phyloP scores from a whole-genome alignment of 108 stramenopile species.

The Halocafeteria seosinensis region DNA sequence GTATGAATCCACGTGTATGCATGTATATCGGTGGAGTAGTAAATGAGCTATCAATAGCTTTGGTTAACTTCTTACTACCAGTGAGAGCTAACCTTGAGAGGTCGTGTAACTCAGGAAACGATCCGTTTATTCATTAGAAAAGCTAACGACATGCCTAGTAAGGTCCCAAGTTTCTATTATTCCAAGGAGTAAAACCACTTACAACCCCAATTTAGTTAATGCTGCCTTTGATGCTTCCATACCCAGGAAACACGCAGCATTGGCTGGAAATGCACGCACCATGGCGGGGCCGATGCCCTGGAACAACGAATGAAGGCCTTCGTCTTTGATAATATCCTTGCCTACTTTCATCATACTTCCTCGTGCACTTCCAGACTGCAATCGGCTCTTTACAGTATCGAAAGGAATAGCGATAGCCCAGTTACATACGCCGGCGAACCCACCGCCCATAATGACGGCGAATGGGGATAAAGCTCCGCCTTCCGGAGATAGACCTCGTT shows the following conservation, averaged over 20 bases:
- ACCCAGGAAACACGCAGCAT: conserved; percentile 75
- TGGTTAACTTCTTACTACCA: too few species aligned
- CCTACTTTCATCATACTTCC: conserved; percentile 41
- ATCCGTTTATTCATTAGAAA: too few species aligned
- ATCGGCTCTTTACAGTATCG: conserved; percentile 61
- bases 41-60: too few species aligned
- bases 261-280: conserved; percentile 74
- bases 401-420: conserved; percentile 65
- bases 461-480: conserved; percentile 34
- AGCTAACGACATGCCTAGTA: too few species aligned
- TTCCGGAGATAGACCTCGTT: conserved; percentile 40
- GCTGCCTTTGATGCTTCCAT: background rate
- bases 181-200: too few species aligned
- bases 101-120: too few species aligned
- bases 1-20: too few species aligned
- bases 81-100: too few species aligned
- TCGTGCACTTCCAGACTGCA: conserved; percentile 53
- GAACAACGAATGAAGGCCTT: conserved; percentile 58
- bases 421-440: conserved; percentile 62
- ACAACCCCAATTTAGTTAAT: too few species aligned
- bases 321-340: conserved; percentile 48
- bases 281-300: conserved; percentile 59
- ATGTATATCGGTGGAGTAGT: too few species aligned
- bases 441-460: conserved; percentile 56
- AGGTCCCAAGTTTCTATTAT: too few species aligned